Evolutionary conservation across 2,329 filamentous ascomycete genomes (phyloP), one percentile per base, ranked within the genome.

Genomic region (Rhynchosporium agropyri): DNA sequence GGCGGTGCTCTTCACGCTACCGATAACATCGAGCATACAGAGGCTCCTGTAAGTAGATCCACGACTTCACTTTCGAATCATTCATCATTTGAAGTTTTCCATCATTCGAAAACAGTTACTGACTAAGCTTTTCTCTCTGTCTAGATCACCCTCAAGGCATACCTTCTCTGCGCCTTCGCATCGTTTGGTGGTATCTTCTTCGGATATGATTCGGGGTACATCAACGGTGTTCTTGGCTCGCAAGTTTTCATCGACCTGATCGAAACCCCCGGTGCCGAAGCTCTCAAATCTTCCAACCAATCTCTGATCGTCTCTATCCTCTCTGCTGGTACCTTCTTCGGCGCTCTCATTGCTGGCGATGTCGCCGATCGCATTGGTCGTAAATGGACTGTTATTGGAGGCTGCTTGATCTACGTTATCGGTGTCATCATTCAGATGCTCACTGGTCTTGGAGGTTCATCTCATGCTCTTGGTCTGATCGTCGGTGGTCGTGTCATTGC

Each of bases 321-420:
- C 60, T 93, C 90, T 45, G 84, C 67, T 74, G 89, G 89, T 77
- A 93, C 90, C 69, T 93, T 94, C 82, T 89, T 93, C 66, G 90
- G 90, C 74, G 88, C 91, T 62, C 73, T 94, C 68, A 85, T 91
- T 65, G 90, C 89, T 63, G 90, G 90, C 81, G 89, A 92, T 75
- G 74, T 93, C 66, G 85, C 90, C 68, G 91, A 95, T 75, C 83
- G 76, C 86, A 43, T 90, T 62, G 91, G 91, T 69, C 87, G 89
- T 74, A 88, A 88, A 71, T 85, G 81, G 74, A 90, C 89, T 66
- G 84, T 92, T 76, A 87, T 92, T 63, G 20, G 65, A 29, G 71
- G 71, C 12, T 72, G 69, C 73, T 85, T 86, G 76, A 92, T 90
- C 71, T 94, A 93, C 82, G 89, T 92, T 65, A 87, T 72, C 51